Conservation (phyloP, 257 asterid species). For the Solanum chaucha region DNA sequence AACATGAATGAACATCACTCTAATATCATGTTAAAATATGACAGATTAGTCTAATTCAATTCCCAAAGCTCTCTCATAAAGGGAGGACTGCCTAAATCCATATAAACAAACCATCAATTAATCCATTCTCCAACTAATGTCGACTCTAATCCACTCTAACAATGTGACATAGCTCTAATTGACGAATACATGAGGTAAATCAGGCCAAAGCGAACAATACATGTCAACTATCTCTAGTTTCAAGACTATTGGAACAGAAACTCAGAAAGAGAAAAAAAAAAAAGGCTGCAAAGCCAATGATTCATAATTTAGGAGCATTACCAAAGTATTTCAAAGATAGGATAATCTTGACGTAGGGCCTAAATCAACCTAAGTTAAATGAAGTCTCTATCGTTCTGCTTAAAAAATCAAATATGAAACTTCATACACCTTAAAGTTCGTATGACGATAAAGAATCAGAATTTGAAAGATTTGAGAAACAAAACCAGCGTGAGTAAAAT, state of each 20-base stretch:
- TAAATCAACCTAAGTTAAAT: too few relatives aligned
- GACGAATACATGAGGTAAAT: background rate
- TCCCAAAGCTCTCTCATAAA: background rate
- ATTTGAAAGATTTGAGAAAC: background rate
- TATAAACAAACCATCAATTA: background rate
- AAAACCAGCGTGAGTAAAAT: slow-evolving; percentile 29
- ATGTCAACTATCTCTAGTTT: background rate
- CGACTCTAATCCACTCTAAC: background rate
- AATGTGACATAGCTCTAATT: background rate
- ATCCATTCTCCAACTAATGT: too few relatives aligned
- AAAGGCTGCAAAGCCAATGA: background rate
- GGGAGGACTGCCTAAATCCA: background rate
- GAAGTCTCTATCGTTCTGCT: background rate
- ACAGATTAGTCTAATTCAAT: background rate
- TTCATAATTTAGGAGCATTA: too few relatives aligned
- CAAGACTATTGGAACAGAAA: background rate
- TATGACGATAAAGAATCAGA: background rate
- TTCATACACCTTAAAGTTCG: background rate
- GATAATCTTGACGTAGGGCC: background rate
- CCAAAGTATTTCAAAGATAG: background rate
- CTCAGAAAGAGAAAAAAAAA: background rate
- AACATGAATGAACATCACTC: background rate
- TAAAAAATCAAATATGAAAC: background rate
- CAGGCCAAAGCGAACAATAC: background rate
- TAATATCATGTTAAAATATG: background rate